Evolutionary conservation across 129 eudicot genomes (phyloP).

Genomic region (Cynara cardunculus): DNA sequence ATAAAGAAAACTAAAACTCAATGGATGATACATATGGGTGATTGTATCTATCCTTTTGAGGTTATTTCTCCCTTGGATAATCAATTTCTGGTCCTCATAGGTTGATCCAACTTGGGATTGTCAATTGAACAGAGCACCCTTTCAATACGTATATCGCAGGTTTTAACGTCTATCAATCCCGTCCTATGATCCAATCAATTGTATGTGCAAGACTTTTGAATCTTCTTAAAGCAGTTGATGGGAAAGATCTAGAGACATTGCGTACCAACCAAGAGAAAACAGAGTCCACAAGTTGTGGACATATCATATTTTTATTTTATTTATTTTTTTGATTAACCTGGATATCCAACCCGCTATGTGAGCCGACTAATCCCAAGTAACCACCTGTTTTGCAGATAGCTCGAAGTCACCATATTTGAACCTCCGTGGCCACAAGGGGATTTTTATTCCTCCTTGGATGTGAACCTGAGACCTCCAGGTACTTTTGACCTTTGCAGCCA

Average conservation of each 20-base stretch:
- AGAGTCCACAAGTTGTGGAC: neutral
- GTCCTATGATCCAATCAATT: neutral
- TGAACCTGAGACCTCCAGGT: too few relatives aligned
- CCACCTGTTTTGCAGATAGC: too few relatives aligned
- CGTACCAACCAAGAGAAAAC: neutral
- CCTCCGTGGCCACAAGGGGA: too few relatives aligned
- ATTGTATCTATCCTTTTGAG: neutral
- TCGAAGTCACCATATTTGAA: too few relatives aligned
- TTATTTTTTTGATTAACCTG: too few relatives aligned
- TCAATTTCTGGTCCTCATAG: neutral
- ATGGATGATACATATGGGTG: neutral
- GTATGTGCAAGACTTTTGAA: neutral
- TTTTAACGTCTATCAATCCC: neutral
- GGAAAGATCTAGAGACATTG: neutral
- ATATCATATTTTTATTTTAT: neutral
- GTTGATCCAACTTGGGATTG: neutral
- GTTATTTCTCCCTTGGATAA: neutral
- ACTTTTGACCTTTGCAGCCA: too few relatives aligned
- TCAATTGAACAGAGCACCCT: too few relatives aligned
- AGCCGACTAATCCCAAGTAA: too few relatives aligned
- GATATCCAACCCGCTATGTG: too few relatives aligned
- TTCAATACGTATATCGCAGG: neutral
- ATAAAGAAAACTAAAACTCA: neutral
- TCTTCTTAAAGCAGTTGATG: neutral
- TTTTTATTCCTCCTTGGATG: too few relatives aligned